Base-by-base conservation (phyloP, 495 filamentous ascomycete genomes). In the Penicillium parvum region DNA sequence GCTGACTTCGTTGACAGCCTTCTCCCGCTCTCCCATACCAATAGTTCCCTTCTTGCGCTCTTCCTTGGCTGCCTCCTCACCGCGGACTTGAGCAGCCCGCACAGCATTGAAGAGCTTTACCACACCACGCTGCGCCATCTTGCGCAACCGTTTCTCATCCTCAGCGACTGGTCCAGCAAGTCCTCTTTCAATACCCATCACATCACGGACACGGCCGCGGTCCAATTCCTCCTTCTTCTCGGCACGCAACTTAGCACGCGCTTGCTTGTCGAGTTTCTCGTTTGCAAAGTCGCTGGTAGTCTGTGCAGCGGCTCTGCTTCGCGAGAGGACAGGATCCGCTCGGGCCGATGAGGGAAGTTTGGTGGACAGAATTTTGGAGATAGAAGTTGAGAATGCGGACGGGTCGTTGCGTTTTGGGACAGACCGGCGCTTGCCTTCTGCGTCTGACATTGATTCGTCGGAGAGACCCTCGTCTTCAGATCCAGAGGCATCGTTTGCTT, bases 61-160 rank as follows among this genome's bases (percentile, higher is more conserved):
- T 26, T 74, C 75, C 68, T 71, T 77, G 54, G 81, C 81, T 7
- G 88, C 88, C 59, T 88, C 80, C 55, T 82, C 77, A 2, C 82
- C 86, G 51, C 83, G 85, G 21, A 96, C 83, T 69, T 97, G 92
- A 11, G 91, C 90, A 6, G 88, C 86, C 21, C 90, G 76, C 20
- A 98, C 88, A 0, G 92, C 94, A 68, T 97, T 95, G 63, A 97
- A 98, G 43, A 98, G 69, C 73, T 90, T 92, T 9, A 96, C 82
- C 14, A 95, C 90, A 75, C 90, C 90, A 20, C 87, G 78, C 71
- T 95, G 88, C 40, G 90, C 89, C 27, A 83, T 86, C 73, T 94
- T 91, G 55, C 82, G 77, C 54, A 95, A 61, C 37, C 78, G 69
- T 68, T 83, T 85, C 72, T 98, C 92, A 57, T 83, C 76, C 63